Base-by-base conservation (phyloP, 1,284 basidiomycete genomes). In the Calocybe gambosa region DNA sequence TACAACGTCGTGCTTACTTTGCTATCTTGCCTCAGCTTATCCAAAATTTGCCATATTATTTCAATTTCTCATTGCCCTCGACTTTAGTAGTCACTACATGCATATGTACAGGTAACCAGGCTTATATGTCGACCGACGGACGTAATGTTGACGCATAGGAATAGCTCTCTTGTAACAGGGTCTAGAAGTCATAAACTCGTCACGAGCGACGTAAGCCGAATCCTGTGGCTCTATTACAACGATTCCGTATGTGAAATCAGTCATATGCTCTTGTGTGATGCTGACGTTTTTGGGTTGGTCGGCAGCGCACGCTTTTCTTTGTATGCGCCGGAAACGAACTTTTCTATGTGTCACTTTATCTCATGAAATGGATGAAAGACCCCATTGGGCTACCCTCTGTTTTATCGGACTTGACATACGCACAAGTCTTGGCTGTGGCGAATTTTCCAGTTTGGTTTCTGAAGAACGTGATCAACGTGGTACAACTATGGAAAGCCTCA, bases 51-150 rank as follows among this genome's bases (percentile, higher is more conserved):
- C 93, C 2, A 71, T 96, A 43, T 61, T 86, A 42, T 98, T 99
- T 74, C 93, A 97, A 68, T 88, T 89, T 65, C 82, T 99, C 52
- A 98, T 99, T 67, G 83, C 94, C 0, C 82, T 99, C 53, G 96
- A 99, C 68, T 99, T 99, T 65, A 87, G 88, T 55, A 95, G 92
- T 59, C 95, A 99, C 67, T 99, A 98, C 71, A 98, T 99, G 80
- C 96, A 99, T 72, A 99, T 99, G 95, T 97, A 98, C 70, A 95
- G 93, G 93, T 93, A 58, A 50, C 78, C 47, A 21, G 29, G 10
- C 33, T 3, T 29, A 21, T 15, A 13, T 47, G 33, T 7, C 33
- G 34, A 38, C 25, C 15, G 16, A 31, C 39, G 15, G 20, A 36
- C 33, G 6, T 33, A 45, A 43, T n/a, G 61, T 41, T 57, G 47